phyloP scores from a whole-genome alignment of 1,284 basidiomycete species.

The Cutaneotrichosporon cavernicola region DNA sequence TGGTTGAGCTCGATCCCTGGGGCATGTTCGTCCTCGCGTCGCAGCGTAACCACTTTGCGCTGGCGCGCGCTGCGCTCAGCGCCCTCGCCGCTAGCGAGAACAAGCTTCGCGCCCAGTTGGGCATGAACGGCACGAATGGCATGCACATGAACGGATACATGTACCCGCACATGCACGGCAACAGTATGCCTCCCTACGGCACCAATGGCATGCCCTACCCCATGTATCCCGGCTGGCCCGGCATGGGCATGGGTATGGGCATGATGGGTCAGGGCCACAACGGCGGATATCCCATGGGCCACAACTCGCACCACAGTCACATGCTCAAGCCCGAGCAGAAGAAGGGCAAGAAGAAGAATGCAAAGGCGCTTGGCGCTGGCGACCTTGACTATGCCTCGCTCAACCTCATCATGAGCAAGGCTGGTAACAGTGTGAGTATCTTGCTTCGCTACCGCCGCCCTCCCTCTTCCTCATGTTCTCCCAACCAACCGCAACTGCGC shows the following conservation, averaged over 20 bases:
- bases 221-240: neutral
- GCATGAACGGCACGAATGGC: conserved; percentile 6
- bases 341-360: neutral
- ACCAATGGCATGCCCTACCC: neutral
- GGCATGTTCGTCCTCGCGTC: conserved; percentile 12
- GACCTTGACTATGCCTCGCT: conserved; percentile 5
- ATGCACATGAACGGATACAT: neutral
- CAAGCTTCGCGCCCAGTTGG: neutral
- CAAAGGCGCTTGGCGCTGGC: neutral
- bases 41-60: conserved; percentile 12
- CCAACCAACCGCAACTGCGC: neutral
- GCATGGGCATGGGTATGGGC: neutral
- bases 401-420: conserved; percentile 10
- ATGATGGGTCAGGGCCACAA: neutral
- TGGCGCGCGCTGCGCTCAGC: conserved; percentile 15
- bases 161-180: neutral
- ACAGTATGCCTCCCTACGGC: neutral
- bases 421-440: neutral
- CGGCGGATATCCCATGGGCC: neutral
- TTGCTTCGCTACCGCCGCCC: too few relatives aligned
- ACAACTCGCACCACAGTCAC: neutral
- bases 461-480: neutral
- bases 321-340: neutral
- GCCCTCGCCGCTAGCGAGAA: conserved; percentile 10
- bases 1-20: conserved; percentile 21